phyloP scores from a whole-genome alignment of 2,329 filamentous ascomycete species.

The Hymenoscyphus infarciens region DNA sequence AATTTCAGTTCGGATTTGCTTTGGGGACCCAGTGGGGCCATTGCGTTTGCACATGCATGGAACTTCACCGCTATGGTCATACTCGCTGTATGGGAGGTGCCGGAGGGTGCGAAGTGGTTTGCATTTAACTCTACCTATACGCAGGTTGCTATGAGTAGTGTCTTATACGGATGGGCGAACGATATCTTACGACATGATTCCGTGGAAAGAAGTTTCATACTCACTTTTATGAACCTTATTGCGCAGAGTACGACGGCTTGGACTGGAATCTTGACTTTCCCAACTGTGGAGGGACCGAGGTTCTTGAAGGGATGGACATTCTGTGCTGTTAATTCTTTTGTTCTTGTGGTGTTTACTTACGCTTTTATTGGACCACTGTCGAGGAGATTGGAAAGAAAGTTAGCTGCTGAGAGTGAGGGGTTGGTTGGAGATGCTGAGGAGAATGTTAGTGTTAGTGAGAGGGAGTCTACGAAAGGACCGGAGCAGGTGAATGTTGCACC shows the following conservation, averaged over 20 bases:
- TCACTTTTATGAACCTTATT: constrained; percentile 43
- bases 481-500: not conserved
- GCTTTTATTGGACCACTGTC: constrained; percentile 19
- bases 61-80: constrained; percentile 53
- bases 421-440: not conserved
- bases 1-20: constrained; percentile 54
- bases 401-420: not conserved
- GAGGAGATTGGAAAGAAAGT: constrained; percentile 17
- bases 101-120: constrained; percentile 52
- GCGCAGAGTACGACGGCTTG: constrained; percentile 46
- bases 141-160: constrained; percentile 44
- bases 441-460: not conserved
- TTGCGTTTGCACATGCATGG: constrained; percentile 47
- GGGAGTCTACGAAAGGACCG: not conserved
- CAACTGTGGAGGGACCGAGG: constrained; percentile 42
- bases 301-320: constrained; percentile 41
- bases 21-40: constrained; percentile 51
- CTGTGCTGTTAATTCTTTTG: constrained; percentile 33
- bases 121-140: constrained; percentile 45
- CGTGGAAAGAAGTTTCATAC: constrained; percentile 40
- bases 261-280: constrained; percentile 46
- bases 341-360: constrained; percentile 31
- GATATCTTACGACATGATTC: constrained; percentile 40
- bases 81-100: constrained; percentile 53
- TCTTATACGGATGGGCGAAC: constrained; percentile 47